Base-by-base conservation (phyloP, 352 stramenopile genomes). In the Nothophytophthora sp. region DNA sequence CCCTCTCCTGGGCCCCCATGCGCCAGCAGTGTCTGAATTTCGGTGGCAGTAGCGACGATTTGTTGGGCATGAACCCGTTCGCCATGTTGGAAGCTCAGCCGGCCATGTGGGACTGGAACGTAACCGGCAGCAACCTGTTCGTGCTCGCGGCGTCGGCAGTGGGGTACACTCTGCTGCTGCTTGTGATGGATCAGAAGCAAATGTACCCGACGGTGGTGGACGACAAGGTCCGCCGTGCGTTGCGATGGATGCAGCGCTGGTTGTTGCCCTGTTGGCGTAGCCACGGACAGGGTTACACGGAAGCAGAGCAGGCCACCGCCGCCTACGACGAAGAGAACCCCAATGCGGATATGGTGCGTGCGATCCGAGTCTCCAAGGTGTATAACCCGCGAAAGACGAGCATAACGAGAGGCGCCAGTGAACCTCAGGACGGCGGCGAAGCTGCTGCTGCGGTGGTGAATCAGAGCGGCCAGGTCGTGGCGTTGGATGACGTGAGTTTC, bases 401-500 rank as follows among this genome's bases (percentile, higher is more conserved):
- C 1, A 13, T 22, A 3, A 5, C 19, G 10, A 24, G 19, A 2
- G 27, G 27, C 22, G 32, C 43, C 30, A 33, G 39, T 25, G 40
- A 22, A 15, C 18, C 35, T 11, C 32, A 57, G 20, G 57, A 48
- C 16, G 40, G 39, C 9, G 34, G 18, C 12, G 54, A 60, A 32
- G 51, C 33, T 2, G 56, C 42, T 19, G 63, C 44, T 68, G 49
- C 56, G 55, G 40, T 59, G 16, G n/a, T 52, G 25, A 88, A 74
- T 49, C 23, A 63, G 22, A 70, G 60, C 18, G 67, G 75, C 1
- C 77, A 90, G 41, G 79, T 92, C 7, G 70, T 92, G 9, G 83
- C 83, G 3, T 38, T 92, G 10, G 53, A 88, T 27, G 66, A 91
- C 34, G 70, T 97, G 7, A 91, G 72, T 50, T 88, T 98, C 34